Conservation (phyloP, 2,329 filamentous ascomycete species). For the Madurella fahalii region DNA sequence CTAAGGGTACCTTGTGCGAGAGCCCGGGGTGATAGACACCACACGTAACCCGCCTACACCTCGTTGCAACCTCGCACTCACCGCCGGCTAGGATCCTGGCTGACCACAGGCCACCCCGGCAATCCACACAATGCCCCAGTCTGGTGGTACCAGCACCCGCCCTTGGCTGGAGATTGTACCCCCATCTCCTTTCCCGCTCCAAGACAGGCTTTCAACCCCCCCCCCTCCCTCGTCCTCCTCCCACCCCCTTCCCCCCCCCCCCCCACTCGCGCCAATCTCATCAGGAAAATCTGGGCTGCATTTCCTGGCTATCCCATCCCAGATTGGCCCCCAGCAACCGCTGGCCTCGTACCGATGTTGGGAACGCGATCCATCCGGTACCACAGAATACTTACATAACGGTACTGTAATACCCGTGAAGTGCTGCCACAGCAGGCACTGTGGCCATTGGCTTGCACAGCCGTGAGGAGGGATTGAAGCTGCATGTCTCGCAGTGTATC, state of each 20-base stretch:
- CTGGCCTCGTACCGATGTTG: neutral
- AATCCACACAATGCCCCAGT: constrained; percentile 18
- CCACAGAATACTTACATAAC: neutral
- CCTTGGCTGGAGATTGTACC: constrained; percentile 14
- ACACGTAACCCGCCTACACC: neutral
- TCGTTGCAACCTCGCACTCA: constrained; percentile 16
- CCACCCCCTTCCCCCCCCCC: constrained; percentile 11
- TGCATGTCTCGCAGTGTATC: too few relatives aligned
- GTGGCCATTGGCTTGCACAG: constrained; percentile 3
- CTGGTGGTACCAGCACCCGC: constrained; percentile 17
- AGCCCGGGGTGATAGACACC: too few relatives aligned
- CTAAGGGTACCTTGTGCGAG: too few relatives aligned
- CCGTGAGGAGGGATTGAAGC: neutral
- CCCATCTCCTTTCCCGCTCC: constrained; percentile 13
- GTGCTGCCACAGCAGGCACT: constrained; percentile 6
- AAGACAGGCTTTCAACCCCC: neutral
- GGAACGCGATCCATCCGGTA: neutral
- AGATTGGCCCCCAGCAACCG: constrained; percentile 6
- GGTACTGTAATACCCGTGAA: neutral
- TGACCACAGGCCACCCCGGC: constrained; percentile 13
- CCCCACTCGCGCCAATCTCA: constrained; percentile 19
- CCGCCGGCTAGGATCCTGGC: constrained; percentile 19
- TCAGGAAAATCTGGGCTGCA: constrained; percentile 19
- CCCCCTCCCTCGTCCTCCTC: constrained; percentile 8
- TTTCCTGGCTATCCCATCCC: constrained; percentile 10